Percentiles rank a stretch among this genome's conserved stretches.
These are phyloP conservation scores for Tricharina praecox DNA, from an alignment of 495 filamentous ascomycete genomes.

Conservation along the genomic window DNA sequence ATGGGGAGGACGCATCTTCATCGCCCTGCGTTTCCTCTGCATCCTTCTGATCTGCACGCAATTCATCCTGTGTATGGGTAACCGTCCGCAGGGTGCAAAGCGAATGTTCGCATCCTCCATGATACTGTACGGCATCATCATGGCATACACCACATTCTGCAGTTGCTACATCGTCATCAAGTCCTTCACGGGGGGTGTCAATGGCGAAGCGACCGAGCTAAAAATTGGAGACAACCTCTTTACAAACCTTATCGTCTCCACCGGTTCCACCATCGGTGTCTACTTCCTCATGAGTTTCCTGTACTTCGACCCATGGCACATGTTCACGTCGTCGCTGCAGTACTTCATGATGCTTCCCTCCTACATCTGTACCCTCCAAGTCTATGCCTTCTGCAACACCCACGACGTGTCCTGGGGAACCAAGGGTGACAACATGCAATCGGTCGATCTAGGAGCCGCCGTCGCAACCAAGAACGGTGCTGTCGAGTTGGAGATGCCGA, in stretches of 20 bases:
- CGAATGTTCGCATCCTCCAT: constrained; percentile 78
- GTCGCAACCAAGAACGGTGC: constrained; percentile 52
- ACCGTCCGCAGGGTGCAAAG: constrained; percentile 89
- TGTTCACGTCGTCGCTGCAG: constrained; percentile 85
- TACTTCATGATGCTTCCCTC: constrained; percentile 83
- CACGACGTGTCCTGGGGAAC: constrained; percentile 99
- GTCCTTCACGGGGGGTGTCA: constrained; percentile 42
- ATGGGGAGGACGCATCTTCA: constrained; percentile 71
- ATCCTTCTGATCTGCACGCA: constrained; percentile 80
- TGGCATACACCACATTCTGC: constrained; percentile 88
- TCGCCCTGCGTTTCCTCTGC: constrained; percentile 65
- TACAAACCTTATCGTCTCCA: constrained; percentile 86
- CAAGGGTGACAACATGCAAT: constrained; percentile 90
- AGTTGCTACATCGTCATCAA: constrained; percentile 68
- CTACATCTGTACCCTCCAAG: constrained; percentile 94
- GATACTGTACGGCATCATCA: constrained; percentile 77
- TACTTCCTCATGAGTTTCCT: constrained; percentile 94
- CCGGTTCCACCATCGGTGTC: constrained; percentile 70
- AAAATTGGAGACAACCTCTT: constrained; percentile 68
- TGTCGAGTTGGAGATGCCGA: constrained; percentile 89
- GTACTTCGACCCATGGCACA: constrained; percentile 97
- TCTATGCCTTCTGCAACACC: constrained; percentile 99
- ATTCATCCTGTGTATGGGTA: constrained; percentile 97
- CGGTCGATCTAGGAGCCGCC: constrained; percentile 78
- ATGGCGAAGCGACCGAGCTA: constrained; percentile 29